phyloP scores from a whole-genome alignment of 176 grass and related monocot species.

The Melocanna baccifera region DNA sequence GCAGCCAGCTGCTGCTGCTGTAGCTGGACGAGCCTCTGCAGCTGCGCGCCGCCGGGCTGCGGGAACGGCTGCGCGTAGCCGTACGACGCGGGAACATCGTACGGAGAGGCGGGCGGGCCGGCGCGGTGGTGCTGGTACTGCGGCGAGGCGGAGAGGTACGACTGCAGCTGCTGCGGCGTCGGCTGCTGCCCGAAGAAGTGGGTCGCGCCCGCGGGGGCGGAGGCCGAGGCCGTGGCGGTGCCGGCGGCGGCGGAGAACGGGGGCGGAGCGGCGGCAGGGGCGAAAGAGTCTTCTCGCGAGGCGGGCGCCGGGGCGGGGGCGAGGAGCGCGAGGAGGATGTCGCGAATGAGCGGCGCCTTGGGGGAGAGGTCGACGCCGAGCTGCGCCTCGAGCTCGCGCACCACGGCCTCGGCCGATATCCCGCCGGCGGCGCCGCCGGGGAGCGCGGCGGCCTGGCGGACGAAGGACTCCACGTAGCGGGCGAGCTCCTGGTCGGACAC shows the following conservation, averaged over 20 bases:
- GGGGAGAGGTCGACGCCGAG: conserved; percentile 83
- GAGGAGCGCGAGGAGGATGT: conserved; percentile 72
- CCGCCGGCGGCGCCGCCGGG: conserved; percentile 4
- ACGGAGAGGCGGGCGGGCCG: conserved; percentile 24
- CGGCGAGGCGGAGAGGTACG: conserved; percentile 37
- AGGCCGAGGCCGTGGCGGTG: background rate
- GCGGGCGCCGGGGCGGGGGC: conserved; percentile 18
- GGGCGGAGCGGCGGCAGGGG: background rate
- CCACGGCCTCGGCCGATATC: conserved; percentile 52
- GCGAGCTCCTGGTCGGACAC: conserved; percentile 88
- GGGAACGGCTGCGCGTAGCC: conserved; percentile 31
- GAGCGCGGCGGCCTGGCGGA: conserved; percentile 49
- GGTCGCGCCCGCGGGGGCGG: conserved; percentile 3
- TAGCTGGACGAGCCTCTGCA: conserved; percentile 52
- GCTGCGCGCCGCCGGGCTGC: conserved; percentile 36
- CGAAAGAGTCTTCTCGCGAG: conserved; percentile 40
- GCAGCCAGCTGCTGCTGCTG: conserved; percentile 25
- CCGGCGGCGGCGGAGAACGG: conserved; percentile 7
- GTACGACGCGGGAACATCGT: background rate
- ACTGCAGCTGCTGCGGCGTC: conserved; percentile 38
- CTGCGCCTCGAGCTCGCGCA: conserved; percentile 59
- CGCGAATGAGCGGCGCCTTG: conserved; percentile 72
- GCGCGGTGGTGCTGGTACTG: conserved; percentile 52
- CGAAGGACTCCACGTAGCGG: conserved; percentile 66
- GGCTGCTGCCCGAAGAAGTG: conserved; percentile 41